Base-by-base conservation (phyloP, 1,284 basidiomycete species). In the Leccinum holopus region DNA sequence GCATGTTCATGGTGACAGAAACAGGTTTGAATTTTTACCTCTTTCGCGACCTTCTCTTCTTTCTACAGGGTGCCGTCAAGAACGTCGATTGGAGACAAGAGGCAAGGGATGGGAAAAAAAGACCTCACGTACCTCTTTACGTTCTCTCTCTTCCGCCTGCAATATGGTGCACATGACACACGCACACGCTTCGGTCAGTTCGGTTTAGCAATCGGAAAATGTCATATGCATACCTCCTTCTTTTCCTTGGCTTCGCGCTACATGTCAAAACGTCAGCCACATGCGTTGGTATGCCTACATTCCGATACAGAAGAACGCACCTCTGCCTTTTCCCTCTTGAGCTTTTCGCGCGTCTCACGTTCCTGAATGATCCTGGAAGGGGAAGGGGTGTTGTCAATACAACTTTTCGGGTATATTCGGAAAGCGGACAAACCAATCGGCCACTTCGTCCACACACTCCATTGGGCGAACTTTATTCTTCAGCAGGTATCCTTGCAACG, bases 271-370 rank as follows among this genome's bases (percentile, higher is more conserved):
- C 63, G 68, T 74, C 63, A 71, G 12, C 47, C 21, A 49, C 47
- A 49, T 49, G 21, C 21, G 47, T 49, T 18, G 47, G 47, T 49
- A 49, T 49, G 47, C 47, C 47, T 25, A 49, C 47, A 49, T 25
- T 14, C 47, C 12, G 21, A 49, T 49, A 8, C 47, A 49, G 11
- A 49, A 49, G 18, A 49, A 68, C 77, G 55, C 63, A 84, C 90
- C 84, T 92, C 91, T 56, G 88, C 91, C 72, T 92, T 93, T 78
- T 93, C 90, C 71, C 86, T 88, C 84, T 92, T 91, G 59, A 92
- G 78, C 74, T 88, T 91, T 70, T 88, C 90, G 65, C 88, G 84
- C 39, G 84, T 90, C 78, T 91, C 90, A 62, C 91, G 87, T 72
- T 93, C 91, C 70, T 87, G 82, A 63, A 85, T 76, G 59, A 92